These are phyloP conservation scores for Trichosanthes cucumerina DNA, from an alignment of 306 rosid genomes.

Conservation along the genomic window DNA sequence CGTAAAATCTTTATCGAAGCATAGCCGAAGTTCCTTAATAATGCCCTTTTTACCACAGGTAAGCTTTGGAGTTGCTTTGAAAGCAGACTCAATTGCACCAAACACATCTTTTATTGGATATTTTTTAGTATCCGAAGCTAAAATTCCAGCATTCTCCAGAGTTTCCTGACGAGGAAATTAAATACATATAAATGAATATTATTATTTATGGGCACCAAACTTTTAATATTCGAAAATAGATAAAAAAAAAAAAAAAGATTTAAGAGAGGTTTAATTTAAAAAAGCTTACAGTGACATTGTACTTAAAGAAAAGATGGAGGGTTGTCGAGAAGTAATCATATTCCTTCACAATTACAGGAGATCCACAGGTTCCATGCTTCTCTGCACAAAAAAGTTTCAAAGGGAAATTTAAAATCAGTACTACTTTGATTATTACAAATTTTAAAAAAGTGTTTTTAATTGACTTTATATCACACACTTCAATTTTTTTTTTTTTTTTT, in stretches of 20 bases:
- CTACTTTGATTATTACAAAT: no score
- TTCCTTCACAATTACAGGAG: not conserved
- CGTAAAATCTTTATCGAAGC: not conserved
- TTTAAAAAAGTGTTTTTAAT: no score
- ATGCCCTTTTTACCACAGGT: not conserved
- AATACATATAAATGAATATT: no score
- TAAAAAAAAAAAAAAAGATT: no score
- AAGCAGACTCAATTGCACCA: not conserved
- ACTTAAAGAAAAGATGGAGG: not conserved
- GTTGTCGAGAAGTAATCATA: not conserved
- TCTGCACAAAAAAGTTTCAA: not conserved
- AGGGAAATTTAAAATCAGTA: not conserved
- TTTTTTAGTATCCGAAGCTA: not conserved
- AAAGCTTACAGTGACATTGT: not conserved
- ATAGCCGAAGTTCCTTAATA: not conserved
- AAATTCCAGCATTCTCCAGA: not conserved
- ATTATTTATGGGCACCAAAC: no score
- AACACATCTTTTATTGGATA: not conserved
- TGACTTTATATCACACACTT: no score
- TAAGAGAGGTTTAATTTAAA: not conserved
- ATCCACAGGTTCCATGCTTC: not conserved
- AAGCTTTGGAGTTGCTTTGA: not conserved
- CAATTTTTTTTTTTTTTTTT: no score
- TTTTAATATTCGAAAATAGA: no score
- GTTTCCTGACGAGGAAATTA: not conserved